phyloP scores from a whole-genome alignment of 2,329 filamentous ascomycete genomes.

The Penicillium concentricum region DNA sequence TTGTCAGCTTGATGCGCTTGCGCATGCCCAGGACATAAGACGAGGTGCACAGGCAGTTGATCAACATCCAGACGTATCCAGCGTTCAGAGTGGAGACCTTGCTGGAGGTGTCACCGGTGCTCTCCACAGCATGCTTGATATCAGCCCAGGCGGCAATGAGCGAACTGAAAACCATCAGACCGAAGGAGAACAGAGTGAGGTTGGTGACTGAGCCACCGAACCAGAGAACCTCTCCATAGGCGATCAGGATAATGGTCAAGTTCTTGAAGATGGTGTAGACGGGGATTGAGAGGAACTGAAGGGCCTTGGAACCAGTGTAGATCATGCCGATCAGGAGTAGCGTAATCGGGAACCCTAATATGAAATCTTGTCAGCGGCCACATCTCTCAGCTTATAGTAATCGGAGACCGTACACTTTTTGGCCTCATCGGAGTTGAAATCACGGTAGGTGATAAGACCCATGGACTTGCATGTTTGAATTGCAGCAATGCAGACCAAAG shows the following conservation, averaged over 20 bases:
- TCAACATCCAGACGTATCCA: slow-evolving; percentile 95
- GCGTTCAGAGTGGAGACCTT: slow-evolving; percentile 88
- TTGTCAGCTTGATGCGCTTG: slow-evolving; percentile 98
- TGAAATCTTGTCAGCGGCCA: background rate
- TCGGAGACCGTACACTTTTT: slow-evolving; percentile 71
- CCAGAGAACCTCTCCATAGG: slow-evolving; percentile 97
- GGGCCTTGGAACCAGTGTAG: slow-evolving; percentile 92
- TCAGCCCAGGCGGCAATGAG: slow-evolving; percentile 96
- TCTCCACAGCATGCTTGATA: slow-evolving; percentile 78
- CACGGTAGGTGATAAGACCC: slow-evolving; percentile 78
- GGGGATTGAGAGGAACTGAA: slow-evolving; percentile 94
- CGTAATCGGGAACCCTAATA: slow-evolving; percentile 88
- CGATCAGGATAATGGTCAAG: slow-evolving; percentile 96
- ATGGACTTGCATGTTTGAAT: slow-evolving; percentile 79
- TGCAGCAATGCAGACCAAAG: slow-evolving; percentile 80
- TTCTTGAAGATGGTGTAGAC: slow-evolving; percentile 99
- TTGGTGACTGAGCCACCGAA: slow-evolving; percentile 90
- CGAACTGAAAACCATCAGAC: slow-evolving; percentile 93
- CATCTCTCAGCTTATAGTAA: background rate
- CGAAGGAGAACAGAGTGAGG: slow-evolving; percentile 88
- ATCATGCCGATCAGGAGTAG: slow-evolving; percentile 98
- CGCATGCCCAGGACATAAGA: slow-evolving; percentile 90
- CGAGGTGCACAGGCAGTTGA: slow-evolving; percentile 94
- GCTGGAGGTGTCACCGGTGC: slow-evolving; percentile 64
- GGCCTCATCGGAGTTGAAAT: slow-evolving; percentile 84